A percentile compares a stretch with the other conserved stretches of the same genome.
Evolutionary conservation across 1,284 basidiomycete genomes (phyloP).

Genomic region (Leccinum subrobustum): DNA sequence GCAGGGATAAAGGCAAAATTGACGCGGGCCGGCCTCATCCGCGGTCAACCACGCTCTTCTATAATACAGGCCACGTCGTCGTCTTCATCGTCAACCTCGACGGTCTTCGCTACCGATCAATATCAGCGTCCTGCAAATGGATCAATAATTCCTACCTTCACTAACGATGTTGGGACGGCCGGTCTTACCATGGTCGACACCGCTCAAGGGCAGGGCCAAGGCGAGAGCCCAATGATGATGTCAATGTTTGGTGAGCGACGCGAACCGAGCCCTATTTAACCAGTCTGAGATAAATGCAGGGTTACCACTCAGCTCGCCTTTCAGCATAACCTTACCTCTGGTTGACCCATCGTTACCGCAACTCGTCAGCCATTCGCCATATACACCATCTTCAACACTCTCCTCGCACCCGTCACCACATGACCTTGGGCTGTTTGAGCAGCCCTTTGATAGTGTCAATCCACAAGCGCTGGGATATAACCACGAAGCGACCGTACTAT

Average conservation of each 20-base stretch:
- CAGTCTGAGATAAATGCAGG: constrained; percentile 23
- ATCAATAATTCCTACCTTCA: constrained; percentile 21
- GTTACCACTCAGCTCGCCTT: constrained; percentile 33
- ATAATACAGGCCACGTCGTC: constrained; percentile 39
- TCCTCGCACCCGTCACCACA: constrained; percentile 33
- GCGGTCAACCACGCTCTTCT: constrained; percentile 69
- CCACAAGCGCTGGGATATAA: constrained; percentile 25
- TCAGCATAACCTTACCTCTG: constrained; percentile 28
- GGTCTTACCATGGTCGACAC: constrained; percentile 28
- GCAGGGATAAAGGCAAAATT: constrained; percentile 80
- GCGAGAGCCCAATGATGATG: constrained; percentile 30
- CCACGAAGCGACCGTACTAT: constrained; percentile 23
- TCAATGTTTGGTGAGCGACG: constrained; percentile 30
- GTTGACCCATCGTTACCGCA: constrained; percentile 30
- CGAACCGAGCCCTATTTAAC: not conserved
- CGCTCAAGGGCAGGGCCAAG: constrained; percentile 10
- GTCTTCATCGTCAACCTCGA: constrained; percentile 25
- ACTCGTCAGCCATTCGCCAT: constrained; percentile 32
- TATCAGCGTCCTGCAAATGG: constrained; percentile 26
- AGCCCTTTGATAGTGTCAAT: constrained; percentile 24
- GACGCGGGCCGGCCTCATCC: constrained; percentile 71
- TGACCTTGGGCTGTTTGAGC: constrained; percentile 31
- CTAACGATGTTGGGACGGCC: constrained; percentile 20
- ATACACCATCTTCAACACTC: constrained; percentile 33
- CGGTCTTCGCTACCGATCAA: constrained; percentile 35